Base-by-base conservation (phyloP, 192 early-diverging fungal species). In the Backusella mclennaniae region DNA sequence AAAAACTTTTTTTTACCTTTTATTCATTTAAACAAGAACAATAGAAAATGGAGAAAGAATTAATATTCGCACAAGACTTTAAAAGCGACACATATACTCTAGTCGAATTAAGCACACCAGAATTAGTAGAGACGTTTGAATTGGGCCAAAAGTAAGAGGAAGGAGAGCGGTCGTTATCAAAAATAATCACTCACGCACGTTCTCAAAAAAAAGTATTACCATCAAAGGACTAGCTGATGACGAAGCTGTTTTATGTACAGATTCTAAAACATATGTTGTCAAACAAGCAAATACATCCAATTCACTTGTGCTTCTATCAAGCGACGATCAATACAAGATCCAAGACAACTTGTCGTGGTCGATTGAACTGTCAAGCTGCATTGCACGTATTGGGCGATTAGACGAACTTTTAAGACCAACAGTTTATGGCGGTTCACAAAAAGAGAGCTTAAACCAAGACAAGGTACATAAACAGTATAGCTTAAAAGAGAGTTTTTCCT, bases 281-380 rank as follows among this genome's bases (percentile, higher is more conserved):
- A 79, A 77, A 21, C 67, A 84, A 53, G 82, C 76, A 31, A 77
- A 78, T 33, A 69, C 79, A 29, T 84, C 82, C 8, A 84, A 84
- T 75, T 78, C 82, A 19, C 67, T 80, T 12, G 21, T 84, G 4
- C 66, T 84, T 35, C 49, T 59, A 23, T 21, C 33, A 11, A 67
- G 63, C 17, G 21, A 53, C 19, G 78, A 67, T 26, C 59, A 35
- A 36, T 81, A 79, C 38, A 66, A 35, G 2, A 79, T 84, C 2
- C 69, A 77, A 11, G 85, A 86, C 52, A 84, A 83, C 21, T 63
- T 86, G 44, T 78, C 82, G 11, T 81, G 67, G 35, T 76, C 79
- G 35, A 75, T 88, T 17, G 81, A 88, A 59, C 46, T 88, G n/a
- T 73, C 79, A 23, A 82, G 85, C 3, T 82, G 82, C 49, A 63